phyloP scores from a whole-genome alignment of 2,329 filamentous ascomycete genomes.

The Colletotrichum sansevieriae region DNA sequence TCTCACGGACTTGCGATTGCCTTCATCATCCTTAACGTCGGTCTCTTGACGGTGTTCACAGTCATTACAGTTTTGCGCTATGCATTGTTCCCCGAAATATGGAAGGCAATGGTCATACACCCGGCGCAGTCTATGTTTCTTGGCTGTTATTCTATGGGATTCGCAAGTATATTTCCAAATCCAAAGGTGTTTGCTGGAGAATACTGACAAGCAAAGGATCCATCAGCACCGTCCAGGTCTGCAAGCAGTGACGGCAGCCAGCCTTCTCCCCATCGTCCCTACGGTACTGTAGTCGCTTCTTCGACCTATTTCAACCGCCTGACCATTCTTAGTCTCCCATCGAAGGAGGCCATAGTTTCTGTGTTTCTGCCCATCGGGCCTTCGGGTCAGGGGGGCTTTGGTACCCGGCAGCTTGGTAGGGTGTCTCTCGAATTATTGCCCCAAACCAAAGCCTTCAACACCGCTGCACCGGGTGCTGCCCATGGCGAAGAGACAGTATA shows the following conservation, averaged over 20 bases:
- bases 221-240: too few relatives aligned
- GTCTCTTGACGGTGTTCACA: constrained; percentile 68
- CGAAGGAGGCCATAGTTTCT: constrained; percentile 75
- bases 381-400: constrained; percentile 75
- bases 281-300: too few relatives aligned
- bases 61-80: constrained; percentile 71
- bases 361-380: constrained; percentile 77
- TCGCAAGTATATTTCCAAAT: constrained; percentile 62
- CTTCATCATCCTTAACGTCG: constrained; percentile 71
- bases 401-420: constrained; percentile 64
- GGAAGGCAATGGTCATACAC: constrained; percentile 74
- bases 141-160: constrained; percentile 76
- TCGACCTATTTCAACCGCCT: too few relatives aligned
- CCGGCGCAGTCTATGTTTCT: constrained; percentile 77
- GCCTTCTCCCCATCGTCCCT: too few relatives aligned
- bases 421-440: constrained; percentile 59
- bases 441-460: constrained; percentile 58
- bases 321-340: constrained; percentile 74
- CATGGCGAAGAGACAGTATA: constrained; percentile 68
- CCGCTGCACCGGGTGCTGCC: constrained; percentile 52
- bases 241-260: too few relatives aligned
- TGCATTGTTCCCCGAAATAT: constrained; percentile 74
- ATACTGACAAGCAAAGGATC: too few relatives aligned
- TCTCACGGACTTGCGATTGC: constrained; percentile 57
- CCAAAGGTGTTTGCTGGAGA: not conserved